Conservation (phyloP, 2,329 filamentous ascomycete species). For the Amauroascus verrucosus region DNA sequence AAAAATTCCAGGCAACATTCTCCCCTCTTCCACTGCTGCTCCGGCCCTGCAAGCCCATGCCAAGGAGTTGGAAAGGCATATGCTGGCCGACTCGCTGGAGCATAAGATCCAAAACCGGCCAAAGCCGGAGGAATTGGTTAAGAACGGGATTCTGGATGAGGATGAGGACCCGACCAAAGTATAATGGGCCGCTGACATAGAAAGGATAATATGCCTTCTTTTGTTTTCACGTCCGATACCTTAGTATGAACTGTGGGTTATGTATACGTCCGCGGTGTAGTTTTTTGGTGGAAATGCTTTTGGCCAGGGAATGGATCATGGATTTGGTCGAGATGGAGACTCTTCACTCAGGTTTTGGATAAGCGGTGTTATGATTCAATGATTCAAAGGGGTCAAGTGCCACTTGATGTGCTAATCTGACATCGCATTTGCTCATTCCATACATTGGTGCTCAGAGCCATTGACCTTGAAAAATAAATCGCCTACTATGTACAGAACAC, state of each 20-base stretch:
- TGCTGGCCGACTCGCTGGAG: constrained; percentile 77
- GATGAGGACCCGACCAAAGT: constrained; percentile 41
- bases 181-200: not conserved
- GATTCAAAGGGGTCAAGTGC: no score
- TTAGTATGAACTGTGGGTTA: no score
- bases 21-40: constrained; percentile 66
- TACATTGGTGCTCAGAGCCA: no score
- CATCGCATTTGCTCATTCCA: no score
- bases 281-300: not conserved
- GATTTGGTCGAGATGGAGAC: not conserved
- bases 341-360: not conserved
- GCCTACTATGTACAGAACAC: no score
- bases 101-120: constrained; percentile 75
- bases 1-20: constrained; percentile 76
- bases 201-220: not conserved
- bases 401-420: no score
- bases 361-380: no score
- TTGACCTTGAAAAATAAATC: no score
- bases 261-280: not conserved
- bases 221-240: not conserved
- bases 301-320: no score
- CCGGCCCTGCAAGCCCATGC: constrained; percentile 71
- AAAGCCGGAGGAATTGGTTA: constrained; percentile 62
- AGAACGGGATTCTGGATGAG: constrained; percentile 66
- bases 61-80: constrained; percentile 74